A percentile compares a stretch with the other conserved stretches of the same genome.
Conservation (phyloP, 2,329 filamentous ascomycete species). For the Hypoxylon sp. region DNA sequence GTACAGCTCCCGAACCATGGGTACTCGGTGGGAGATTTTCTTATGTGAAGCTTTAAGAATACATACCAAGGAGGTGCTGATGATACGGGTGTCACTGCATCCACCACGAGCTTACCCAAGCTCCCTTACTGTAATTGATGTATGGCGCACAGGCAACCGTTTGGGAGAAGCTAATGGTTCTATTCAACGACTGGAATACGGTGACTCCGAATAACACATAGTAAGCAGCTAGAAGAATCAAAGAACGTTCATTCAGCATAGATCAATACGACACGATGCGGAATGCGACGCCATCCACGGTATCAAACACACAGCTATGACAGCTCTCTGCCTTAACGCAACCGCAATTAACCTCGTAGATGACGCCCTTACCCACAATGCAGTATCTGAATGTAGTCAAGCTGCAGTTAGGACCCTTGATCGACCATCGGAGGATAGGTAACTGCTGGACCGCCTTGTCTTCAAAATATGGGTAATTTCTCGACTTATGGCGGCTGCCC, state of each 20-base stretch:
- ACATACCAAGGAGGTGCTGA: constrained; percentile 8
- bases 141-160: constrained; percentile 11
- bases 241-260: constrained; percentile 12
- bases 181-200: constrained; percentile 6
- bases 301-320: constrained; percentile 7
- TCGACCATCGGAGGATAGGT: constrained; percentile 38
- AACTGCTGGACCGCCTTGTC: constrained; percentile 23
- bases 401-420: constrained; percentile 42
- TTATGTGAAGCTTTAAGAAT: constrained; percentile 14
- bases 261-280: constrained; percentile 14
- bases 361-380: constrained; percentile 29
- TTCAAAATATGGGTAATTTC: constrained; percentile 30
- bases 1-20: constrained; percentile 27
- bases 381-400: constrained; percentile 16
- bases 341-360: constrained; percentile 23
- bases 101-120: constrained; percentile 13
- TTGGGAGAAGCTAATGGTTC: constrained; percentile 2
- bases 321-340: constrained; percentile 18
- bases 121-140: constrained; percentile 32
- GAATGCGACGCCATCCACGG: constrained; percentile 23
- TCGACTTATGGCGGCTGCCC: constrained; percentile 24
- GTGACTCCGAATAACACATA: constrained; percentile 26
- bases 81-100: constrained; percentile 22
- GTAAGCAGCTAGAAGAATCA: constrained; percentile 33
- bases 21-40: constrained; percentile 16